These are phyloP conservation scores for Orbilia oligospora DNA, from an alignment of 2,329 filamentous ascomycete genomes.

Conservation along the genomic window DNA sequence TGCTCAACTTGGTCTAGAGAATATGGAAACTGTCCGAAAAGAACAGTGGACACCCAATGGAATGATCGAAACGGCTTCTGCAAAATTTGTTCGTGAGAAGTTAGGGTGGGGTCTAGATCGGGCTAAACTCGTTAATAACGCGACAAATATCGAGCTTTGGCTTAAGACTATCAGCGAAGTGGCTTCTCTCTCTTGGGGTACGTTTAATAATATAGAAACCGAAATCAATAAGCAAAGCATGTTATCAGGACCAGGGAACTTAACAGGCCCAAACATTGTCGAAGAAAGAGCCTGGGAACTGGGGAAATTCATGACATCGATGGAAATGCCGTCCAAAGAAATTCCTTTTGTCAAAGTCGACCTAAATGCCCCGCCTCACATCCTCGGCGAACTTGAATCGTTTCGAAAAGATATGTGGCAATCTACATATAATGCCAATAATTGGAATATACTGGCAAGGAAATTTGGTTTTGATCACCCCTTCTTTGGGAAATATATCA, in stretches of 20 bases:
- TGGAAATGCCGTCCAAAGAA: not conserved
- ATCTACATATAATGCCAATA: not conserved
- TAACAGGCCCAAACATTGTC: not conserved
- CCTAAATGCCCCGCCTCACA: no score
- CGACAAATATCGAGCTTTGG: not conserved
- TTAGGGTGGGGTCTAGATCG: not conserved
- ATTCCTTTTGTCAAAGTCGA: not conserved
- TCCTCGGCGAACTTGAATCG: no score
- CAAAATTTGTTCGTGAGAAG: not conserved
- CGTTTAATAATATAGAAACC: not conserved
- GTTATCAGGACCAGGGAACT: no score
- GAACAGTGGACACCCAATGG: not conserved
- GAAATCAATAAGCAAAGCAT: not conserved
- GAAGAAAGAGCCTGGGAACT: not conserved
- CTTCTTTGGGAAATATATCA: not conserved
- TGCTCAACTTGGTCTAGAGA: not conserved
- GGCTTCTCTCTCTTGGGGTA: not conserved
- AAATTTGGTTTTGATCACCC: not conserved
- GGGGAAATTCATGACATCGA: not conserved
- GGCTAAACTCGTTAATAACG: no score
- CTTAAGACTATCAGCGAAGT: not conserved
- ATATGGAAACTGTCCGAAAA: not conserved
- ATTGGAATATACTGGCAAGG: not conserved
- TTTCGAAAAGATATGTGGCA: not conserved
- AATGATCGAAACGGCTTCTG: not conserved